phyloP scores from a whole-genome alignment of 352 stramenopile species.

The Labyrinthula sp. region DNA sequence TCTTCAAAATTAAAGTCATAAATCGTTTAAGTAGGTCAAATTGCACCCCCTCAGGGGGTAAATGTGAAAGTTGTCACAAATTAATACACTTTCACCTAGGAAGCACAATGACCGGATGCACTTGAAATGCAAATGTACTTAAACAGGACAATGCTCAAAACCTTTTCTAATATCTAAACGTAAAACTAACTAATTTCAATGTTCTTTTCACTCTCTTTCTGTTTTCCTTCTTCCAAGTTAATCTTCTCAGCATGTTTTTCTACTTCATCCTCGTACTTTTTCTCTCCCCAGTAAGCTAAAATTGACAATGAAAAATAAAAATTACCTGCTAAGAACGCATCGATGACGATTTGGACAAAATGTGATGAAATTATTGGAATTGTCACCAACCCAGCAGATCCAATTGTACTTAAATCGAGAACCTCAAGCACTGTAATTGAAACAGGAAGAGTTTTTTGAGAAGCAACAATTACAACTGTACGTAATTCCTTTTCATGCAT shows the following conservation, averaged over 20 bases:
- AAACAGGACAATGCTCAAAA: too few relatives aligned
- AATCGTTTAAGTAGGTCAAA: too few relatives aligned
- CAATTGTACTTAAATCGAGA: conserved; percentile 1
- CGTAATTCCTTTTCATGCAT: conserved; percentile 1
- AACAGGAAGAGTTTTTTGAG: conserved; percentile 30
- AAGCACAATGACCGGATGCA: too few relatives aligned
- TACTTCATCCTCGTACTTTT: neutral
- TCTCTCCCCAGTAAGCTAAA: neutral
- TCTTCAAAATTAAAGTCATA: too few relatives aligned
- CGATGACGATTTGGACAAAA: conserved; percentile 31
- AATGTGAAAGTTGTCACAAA: too few relatives aligned
- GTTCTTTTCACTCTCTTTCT: too few relatives aligned
- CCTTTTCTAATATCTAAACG: neutral
- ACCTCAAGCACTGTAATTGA: conserved; percentile 26
- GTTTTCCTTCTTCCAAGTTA: too few relatives aligned
- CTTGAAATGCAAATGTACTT: too few relatives aligned
- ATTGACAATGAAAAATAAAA: neutral
- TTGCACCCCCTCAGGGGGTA: too few relatives aligned
- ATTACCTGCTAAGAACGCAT: conserved; percentile 10
- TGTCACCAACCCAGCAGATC: conserved; percentile 12
- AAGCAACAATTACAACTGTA: conserved; percentile 23
- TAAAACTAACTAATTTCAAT: conserved; percentile 1
- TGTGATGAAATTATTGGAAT: conserved; percentile 29
- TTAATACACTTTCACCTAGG: too few relatives aligned
- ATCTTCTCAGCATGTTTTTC: too few relatives aligned